Conservation (phyloP, 2,329 filamentous ascomycete genomes). For the Botrytis byssoidea region DNA sequence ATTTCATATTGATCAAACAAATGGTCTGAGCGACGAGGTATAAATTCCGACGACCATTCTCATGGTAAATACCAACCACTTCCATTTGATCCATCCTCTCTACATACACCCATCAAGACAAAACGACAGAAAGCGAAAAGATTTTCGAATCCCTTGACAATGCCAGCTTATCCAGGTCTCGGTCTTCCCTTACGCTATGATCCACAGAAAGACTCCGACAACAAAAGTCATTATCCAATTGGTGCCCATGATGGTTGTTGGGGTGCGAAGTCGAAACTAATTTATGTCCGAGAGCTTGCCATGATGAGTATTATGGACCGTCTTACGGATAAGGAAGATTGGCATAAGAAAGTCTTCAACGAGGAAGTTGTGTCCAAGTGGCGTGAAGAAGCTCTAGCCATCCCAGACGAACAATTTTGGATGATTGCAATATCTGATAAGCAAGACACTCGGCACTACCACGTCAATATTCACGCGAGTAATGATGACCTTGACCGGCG, state of each 20-base stretch:
- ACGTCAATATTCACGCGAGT: neutral
- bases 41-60: neutral
- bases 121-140: neutral
- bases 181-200: neutral
- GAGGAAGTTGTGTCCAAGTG: slow-evolving; percentile 33
- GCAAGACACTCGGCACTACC: neutral
- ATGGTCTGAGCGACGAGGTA: neutral
- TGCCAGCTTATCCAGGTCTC: slow-evolving; percentile 6
- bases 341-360: slow-evolving; percentile 35
- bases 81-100: neutral
- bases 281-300: slow-evolving; percentile 30
- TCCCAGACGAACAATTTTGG: slow-evolving; percentile 28
- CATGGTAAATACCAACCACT: too few species aligned
- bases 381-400: slow-evolving; percentile 30
- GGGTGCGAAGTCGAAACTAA: neutral
- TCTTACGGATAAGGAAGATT: slow-evolving; percentile 34
- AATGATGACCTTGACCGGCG: neutral
- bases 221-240: neutral
- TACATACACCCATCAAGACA: neutral
- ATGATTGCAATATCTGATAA: neutral
- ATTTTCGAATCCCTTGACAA: neutral
- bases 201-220: neutral
- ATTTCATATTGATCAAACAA: neutral
- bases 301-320: slow-evolving; percentile 35
- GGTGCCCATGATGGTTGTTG: neutral